Percentiles rank a stretch among this genome's conserved stretches.
Conservation (phyloP, 768 basidiomycete species). For the Daedaleopsis nitida region DNA sequence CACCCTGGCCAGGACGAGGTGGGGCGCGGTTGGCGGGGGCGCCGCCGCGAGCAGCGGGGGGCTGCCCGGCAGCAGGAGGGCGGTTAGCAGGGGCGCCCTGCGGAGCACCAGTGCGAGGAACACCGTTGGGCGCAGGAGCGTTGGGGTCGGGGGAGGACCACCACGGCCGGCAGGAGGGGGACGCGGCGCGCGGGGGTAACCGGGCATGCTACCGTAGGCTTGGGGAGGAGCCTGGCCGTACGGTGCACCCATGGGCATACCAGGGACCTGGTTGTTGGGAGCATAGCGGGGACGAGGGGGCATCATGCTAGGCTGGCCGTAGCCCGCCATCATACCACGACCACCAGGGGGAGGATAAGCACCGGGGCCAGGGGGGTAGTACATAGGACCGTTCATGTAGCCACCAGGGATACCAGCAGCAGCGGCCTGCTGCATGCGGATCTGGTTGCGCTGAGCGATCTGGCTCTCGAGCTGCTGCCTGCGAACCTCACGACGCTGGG, state of each 20-base stretch:
- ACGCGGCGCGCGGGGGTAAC: conserved; percentile 66
- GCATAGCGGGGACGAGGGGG: conserved; percentile 86
- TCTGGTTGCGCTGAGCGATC: conserved; percentile 97
- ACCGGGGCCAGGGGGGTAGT: conserved; percentile 79
- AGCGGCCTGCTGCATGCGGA: conserved; percentile 93
- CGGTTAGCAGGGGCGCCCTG: conserved; percentile 53
- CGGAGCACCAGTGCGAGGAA: conserved; percentile 65
- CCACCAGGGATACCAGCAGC: conserved; percentile 83
- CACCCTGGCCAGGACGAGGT: conserved; percentile 27
- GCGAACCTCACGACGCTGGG: conserved; percentile 97
- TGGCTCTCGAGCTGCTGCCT: conserved; percentile 98
- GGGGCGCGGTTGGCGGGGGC: conserved; percentile 36
- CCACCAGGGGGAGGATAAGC: conserved; percentile 79
- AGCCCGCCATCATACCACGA: conserved; percentile 69
- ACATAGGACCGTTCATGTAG: conserved; percentile 85
- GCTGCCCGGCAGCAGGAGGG: conserved; percentile 48
- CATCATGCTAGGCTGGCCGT: conserved; percentile 84
- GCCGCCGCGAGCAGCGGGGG: conserved; percentile 43
- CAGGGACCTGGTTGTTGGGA: conserved; percentile 69
- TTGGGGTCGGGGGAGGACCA: conserved; percentile 70
- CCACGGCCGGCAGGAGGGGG: conserved; percentile 70
- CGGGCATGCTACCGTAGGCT: conserved; percentile 68
- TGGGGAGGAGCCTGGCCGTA: conserved; percentile 77
- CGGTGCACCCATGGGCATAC: conserved; percentile 74
- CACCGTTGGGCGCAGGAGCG: conserved; percentile 46